A percentile compares a stretch with the other conserved stretches of the same genome.
Conservation (phyloP, 805 yeast species). For the Sugiyamaella mastotermitis region DNA sequence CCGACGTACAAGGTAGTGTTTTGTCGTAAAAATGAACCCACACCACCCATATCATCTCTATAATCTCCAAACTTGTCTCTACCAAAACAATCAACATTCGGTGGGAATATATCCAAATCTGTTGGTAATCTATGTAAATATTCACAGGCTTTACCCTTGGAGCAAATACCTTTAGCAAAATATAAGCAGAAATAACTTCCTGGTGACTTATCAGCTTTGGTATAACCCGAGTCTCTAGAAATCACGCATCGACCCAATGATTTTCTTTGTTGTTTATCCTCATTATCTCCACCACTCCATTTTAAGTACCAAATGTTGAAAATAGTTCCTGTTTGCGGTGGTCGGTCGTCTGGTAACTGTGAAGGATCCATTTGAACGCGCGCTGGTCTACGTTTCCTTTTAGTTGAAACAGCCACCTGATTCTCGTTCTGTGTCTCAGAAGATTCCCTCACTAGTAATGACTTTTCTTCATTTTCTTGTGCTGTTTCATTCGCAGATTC, state of each 20-base stretch:
- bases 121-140: conserved; percentile 74
- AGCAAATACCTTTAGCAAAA: conserved; percentile 86
- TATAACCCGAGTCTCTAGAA: conserved; percentile 63
- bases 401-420: too few species aligned
- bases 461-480: too few species aligned
- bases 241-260: conserved; percentile 59
- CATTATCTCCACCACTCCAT: conserved; percentile 75
- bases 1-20: conserved; percentile 79
- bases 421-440: too few species aligned
- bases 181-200: conserved; percentile 63
- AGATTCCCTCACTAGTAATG: too few species aligned
- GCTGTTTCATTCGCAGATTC: too few species aligned
- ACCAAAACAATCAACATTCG: conserved; percentile 86
- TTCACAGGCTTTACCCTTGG: conserved; percentile 67
- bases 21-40: conserved; percentile 67
- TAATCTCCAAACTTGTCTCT: conserved; percentile 77
- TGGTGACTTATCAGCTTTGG: conserved; percentile 52
- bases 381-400: conserved; percentile 36
- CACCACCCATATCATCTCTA: conserved; percentile 91
- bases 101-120: conserved; percentile 48
- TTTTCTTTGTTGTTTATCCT: conserved; percentile 36
- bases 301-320: conserved; percentile 85
- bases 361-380: conserved; percentile 68
- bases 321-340: conserved; percentile 73
- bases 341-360: conserved; percentile 51